Evolutionary conservation across 208 protist species (phyloP).

Genomic region (Leishmania tropica): DNA sequence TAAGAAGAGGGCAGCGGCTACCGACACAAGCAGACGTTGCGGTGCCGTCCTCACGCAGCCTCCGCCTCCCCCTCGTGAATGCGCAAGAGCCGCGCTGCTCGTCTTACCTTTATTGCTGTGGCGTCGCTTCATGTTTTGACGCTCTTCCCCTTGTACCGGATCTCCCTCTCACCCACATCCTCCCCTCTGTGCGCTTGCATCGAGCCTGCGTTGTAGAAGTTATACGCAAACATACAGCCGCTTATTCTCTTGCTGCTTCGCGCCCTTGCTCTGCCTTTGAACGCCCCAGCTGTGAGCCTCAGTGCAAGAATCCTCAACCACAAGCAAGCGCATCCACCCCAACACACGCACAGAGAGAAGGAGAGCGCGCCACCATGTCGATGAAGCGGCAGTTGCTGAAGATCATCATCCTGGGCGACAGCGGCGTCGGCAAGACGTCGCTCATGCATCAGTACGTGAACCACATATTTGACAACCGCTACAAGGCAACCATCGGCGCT

Average conservation of each 20-base stretch:
- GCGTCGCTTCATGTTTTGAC: background rate
- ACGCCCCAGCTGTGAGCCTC: background rate
- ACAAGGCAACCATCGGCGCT: constrained; percentile 99
- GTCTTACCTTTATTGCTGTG: no score
- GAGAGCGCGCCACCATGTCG: constrained; percentile 25
- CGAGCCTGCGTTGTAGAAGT: background rate
- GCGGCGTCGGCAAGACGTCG: constrained; percentile 92
- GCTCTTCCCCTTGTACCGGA: background rate
- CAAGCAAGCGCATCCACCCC: background rate
- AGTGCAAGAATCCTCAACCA: background rate
- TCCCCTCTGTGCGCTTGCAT: background rate
- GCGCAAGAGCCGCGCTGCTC: background rate
- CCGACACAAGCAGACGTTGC: background rate
- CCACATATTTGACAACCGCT: constrained; percentile 94
- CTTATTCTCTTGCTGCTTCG: background rate
- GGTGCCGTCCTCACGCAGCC: background rate
- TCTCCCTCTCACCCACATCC: background rate
- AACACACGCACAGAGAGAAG: background rate
- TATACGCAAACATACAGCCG: background rate
- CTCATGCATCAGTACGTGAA: constrained; percentile 93
- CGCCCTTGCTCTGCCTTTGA: background rate
- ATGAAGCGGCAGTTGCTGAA: constrained; percentile 91
- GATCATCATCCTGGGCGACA: constrained; percentile 94
- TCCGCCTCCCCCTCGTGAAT: no score
- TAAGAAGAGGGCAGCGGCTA: background rate